These are phyloP conservation scores for Globisporangium iwayamae DNA, from an alignment of 352 stramenopile species.

Conservation along the genomic window DNA sequence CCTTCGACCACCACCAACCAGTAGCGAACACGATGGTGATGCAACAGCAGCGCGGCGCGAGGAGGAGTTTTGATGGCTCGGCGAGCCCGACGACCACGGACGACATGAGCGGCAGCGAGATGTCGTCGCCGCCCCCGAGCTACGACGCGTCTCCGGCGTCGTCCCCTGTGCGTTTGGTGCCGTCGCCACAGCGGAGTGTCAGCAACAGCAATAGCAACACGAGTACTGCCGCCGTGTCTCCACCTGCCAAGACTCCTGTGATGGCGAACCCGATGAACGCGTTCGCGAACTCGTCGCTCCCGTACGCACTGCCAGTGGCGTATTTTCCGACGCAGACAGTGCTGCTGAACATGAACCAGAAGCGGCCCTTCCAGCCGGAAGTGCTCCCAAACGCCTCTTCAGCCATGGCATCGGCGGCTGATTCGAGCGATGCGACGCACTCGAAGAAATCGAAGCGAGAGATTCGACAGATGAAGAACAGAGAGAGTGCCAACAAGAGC, in stretches of 20 bases:
- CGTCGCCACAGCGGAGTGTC: slow-evolving; percentile 5
- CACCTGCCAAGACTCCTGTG: neutral
- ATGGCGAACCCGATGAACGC: neutral
- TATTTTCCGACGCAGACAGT: slow-evolving; percentile 38
- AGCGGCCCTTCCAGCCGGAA: slow-evolving; percentile 45
- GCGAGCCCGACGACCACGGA: slow-evolving; percentile 38
- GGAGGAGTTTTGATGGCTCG: slow-evolving; percentile 16
- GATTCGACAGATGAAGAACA: slow-evolving; percentile 87
- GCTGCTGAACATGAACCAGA: slow-evolving; percentile 43
- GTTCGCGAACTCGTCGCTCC: slow-evolving; percentile 28
- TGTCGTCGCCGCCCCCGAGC: slow-evolving; percentile 39
- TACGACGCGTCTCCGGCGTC: slow-evolving; percentile 27
- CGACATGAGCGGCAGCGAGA: slow-evolving; percentile 47
- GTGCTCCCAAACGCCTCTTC: slow-evolving; percentile 27
- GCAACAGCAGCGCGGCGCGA: slow-evolving; percentile 9
- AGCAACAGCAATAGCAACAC: neutral
- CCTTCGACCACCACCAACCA: slow-evolving; percentile 5
- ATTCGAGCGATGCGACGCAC: slow-evolving; percentile 18
- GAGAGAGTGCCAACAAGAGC: slow-evolving; percentile 82
- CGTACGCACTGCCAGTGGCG: slow-evolving; percentile 61
- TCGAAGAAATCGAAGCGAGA: slow-evolving; percentile 76
- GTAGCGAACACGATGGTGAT: neutral
- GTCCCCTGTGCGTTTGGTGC: slow-evolving; percentile 13
- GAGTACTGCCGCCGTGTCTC: neutral
- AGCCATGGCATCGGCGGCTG: slow-evolving; percentile 1